These are phyloP conservation scores for Pinus albicaulis DNA, from an alignment of 75 land plant species.

Conservation along the genomic window DNA sequence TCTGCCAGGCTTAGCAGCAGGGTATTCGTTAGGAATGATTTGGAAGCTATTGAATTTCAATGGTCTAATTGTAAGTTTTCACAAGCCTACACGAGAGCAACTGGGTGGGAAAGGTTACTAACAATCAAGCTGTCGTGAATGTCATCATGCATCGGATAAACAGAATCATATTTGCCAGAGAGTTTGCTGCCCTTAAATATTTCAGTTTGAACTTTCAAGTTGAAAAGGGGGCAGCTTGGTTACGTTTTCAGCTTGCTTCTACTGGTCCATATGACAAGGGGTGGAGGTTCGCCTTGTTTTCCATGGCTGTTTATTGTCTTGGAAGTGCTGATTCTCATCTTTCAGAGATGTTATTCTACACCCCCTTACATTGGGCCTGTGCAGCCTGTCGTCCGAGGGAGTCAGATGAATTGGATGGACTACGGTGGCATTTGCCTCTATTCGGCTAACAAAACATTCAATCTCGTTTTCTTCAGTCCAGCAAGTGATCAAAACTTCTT, in stretches of 20 bases:
- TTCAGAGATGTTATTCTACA: not conserved
- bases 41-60: no score
- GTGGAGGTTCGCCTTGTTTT: not conserved
- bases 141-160: slow-evolving; percentile 1
- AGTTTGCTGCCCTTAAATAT: not conserved
- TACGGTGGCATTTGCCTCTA: slow-evolving; percentile 7
- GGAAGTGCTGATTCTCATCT: not conserved
- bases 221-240: not conserved
- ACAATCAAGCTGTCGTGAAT: not conserved
- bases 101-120: no score
- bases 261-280: slow-evolving; percentile 4
- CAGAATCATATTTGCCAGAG: not conserved
- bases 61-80: no score
- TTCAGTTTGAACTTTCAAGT: not conserved
- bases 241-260: not conserved
- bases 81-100: no score
- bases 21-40: no score
- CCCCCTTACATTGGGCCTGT: slow-evolving; percentile 4
- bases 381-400: not conserved
- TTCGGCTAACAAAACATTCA: slow-evolving; percentile 6
- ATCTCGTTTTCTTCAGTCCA: not conserved
- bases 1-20: no score
- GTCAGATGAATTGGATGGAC: slow-evolving; percentile 7
- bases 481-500: not conserved
- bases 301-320: not conserved